Evolutionary conservation across 805 yeast genomes (phyloP).

Genomic region (Candida saitoana): DNA sequence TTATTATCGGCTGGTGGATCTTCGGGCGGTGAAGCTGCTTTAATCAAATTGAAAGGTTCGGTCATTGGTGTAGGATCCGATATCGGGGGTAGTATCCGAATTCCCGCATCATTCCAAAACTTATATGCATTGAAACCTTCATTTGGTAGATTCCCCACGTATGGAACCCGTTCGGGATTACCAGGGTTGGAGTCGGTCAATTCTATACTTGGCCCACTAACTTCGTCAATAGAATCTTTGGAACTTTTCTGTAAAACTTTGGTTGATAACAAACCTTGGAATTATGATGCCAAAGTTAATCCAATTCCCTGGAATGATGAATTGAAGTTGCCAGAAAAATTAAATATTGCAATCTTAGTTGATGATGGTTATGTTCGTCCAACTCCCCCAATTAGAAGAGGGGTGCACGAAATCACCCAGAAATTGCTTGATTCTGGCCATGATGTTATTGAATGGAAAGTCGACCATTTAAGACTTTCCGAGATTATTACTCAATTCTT

Average conservation of each 20-base stretch:
- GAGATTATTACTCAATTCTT: constrained; percentile 33
- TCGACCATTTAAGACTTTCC: constrained; percentile 31
- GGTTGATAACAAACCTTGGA: constrained; percentile 41
- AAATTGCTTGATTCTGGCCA: constrained; percentile 43
- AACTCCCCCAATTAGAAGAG: constrained; percentile 49
- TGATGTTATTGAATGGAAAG: constrained; percentile 47
- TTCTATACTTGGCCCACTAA: constrained; percentile 48
- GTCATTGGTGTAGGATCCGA: constrained; percentile 53
- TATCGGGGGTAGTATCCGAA: constrained; percentile 49
- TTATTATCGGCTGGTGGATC: constrained; percentile 48
- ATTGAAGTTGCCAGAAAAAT: constrained; percentile 27
- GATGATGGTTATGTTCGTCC: constrained; percentile 47
- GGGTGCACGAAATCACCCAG: constrained; percentile 26
- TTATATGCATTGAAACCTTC: constrained; percentile 44
- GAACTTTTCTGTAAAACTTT: constrained; percentile 37
- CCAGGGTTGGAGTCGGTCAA: constrained; percentile 36
- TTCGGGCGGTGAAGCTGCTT: constrained; percentile 53
- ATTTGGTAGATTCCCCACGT: constrained; percentile 37
- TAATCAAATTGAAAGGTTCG: constrained; percentile 43
- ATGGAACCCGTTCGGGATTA: constrained; percentile 21
- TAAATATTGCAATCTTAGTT: constrained; percentile 41
- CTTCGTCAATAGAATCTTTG: constrained; percentile 34
- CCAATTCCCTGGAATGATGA: constrained; percentile 41
- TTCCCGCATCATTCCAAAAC: constrained; percentile 43
- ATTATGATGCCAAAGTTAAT: constrained; percentile 45